Evolutionary conservation across 345 rosid genomes (phyloP).

Genomic region (Zanthoxylum bungeanum): DNA sequence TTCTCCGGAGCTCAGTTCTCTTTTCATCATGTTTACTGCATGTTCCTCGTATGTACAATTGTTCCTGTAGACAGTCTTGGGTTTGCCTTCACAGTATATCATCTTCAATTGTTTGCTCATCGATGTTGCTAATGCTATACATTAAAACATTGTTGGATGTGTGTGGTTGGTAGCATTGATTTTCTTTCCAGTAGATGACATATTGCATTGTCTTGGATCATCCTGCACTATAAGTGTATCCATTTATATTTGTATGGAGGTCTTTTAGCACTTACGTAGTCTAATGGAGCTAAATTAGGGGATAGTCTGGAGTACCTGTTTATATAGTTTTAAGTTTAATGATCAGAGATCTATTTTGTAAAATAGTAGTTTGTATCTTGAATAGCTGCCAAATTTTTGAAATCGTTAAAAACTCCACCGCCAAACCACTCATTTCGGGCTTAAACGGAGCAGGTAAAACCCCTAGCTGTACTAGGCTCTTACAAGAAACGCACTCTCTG

Average conservation of each 20-base stretch:
- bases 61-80: neutral
- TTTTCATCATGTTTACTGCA: neutral
- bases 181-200: neutral
- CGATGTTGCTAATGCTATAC: neutral
- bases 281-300: neutral
- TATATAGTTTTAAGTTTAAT: neutral
- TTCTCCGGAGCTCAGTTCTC: neutral
- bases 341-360: neutral
- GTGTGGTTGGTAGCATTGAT: neutral
- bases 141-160: neutral
- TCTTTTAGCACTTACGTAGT: no score
- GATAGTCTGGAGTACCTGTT: neutral
- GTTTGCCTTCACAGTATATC: constrained; percentile 6
- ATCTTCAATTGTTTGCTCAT: neutral
- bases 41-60: neutral
- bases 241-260: no score
- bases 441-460: no score
- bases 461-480: no score
- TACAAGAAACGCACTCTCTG: no score
- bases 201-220: neutral
- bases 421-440: no score
- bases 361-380: neutral
- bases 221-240: neutral
- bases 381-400: neutral
- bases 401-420: neutral